phyloP scores from a whole-genome alignment of 2,329 filamentous ascomycete genomes.

The Neofusicoccum sp. region DNA sequence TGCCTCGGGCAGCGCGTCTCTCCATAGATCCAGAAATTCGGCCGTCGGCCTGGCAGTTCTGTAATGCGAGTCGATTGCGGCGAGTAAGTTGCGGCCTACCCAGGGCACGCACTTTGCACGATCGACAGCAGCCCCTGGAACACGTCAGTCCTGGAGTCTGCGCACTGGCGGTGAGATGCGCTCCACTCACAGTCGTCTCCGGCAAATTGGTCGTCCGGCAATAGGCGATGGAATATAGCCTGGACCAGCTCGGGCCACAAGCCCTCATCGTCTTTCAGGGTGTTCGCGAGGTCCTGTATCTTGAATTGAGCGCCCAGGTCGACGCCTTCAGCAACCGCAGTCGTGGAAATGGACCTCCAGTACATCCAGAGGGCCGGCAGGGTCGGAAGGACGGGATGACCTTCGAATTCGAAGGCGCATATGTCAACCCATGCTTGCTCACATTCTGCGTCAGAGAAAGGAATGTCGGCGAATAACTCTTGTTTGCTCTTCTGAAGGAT shows the following conservation, averaged over 20 bases:
- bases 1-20: constrained; percentile 36
- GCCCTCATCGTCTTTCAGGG: constrained; percentile 34
- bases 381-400: constrained; percentile 47
- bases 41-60: constrained; percentile 29
- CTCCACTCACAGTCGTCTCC: constrained; percentile 23
- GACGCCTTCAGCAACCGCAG: constrained; percentile 41
- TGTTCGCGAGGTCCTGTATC: constrained; percentile 31
- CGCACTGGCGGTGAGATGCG: not conserved
- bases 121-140: constrained; percentile 34
- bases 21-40: constrained; percentile 38
- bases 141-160: not conserved
- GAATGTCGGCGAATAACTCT: constrained; percentile 49
- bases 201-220: constrained; percentile 27
- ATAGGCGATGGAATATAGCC: constrained; percentile 38
- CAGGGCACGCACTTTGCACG: constrained; percentile 32
- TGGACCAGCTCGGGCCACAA: constrained; percentile 37
- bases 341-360: constrained; percentile 48
- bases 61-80: constrained; percentile 25
- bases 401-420: constrained; percentile 51
- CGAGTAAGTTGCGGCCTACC: constrained; percentile 32
- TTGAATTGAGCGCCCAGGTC: constrained; percentile 40
- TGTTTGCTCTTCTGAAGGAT: constrained; percentile 31
- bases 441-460: constrained; percentile 53
- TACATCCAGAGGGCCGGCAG: constrained; percentile 46
- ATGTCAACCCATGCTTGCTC: constrained; percentile 50